Base-by-base conservation (phyloP, 305 asterid genomes). In the Striga hermonthica region DNA sequence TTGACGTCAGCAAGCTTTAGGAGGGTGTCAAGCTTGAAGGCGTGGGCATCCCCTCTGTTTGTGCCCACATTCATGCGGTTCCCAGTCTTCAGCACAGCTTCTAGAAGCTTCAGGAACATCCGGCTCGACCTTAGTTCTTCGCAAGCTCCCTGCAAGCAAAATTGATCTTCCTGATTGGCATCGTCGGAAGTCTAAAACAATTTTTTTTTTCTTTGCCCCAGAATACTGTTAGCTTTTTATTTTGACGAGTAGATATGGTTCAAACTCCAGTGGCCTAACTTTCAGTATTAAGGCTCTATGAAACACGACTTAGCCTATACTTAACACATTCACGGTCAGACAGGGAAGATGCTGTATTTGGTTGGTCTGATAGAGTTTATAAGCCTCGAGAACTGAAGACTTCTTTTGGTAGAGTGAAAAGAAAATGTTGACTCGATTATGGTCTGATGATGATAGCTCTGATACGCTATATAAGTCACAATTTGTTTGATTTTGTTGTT, bases 51-150 rank as follows among this genome's bases (percentile, higher is more conserved):
- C 0, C 99, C 99, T 4, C 99, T 92, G 50, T 93, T 93, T 13
- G 99, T 93, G 78, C 99, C 99, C 49, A 90, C 96, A 50, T 93
- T 93, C 99, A 93, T 90, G 60, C 97, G 95, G 78, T 93, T 93
- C 47, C 97, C 96, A 0, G 99, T 93, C 75, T 93, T 93, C 65
- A 93, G 74, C 34, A 93, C 97, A 31, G 99, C 97, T 81, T 93
- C 99, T 73, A 93, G 85, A 67, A 93, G 91, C 78, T 93, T 93
- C 57, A 90, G 80, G 83, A 93, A 93, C 99, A 90, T 93, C 64
- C 96, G 81, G 82, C 90, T 88, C 63, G 82, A 80, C 77, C 99
- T 83, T 72, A 93, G 66, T 76, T 90, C 99, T 74, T 93, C 97
- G 71, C 99, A 90, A 36, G 97, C 95, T 59, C 84, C 85, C 99